Evolutionary conservation across 148 eudicot genomes (phyloP), one percentile per base, ranked within the genome.

Genomic region (Hydrangea macrophylla): DNA sequence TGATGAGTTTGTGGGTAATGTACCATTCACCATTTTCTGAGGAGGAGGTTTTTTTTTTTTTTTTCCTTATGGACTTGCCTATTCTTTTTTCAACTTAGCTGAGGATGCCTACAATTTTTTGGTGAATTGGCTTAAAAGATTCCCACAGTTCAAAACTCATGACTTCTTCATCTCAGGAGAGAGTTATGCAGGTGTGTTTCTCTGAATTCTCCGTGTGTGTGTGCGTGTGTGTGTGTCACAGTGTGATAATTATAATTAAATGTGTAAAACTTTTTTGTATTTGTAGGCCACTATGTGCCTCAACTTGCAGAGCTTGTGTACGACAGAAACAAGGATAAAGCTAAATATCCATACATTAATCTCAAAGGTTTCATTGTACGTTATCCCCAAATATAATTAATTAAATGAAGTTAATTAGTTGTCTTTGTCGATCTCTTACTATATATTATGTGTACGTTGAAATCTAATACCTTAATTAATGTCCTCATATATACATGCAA

Each of bases 291-390:
- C 68, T 88, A 88, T 67, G 80, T 88, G 53, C 92, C 92, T 44
- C 89, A 88, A 70, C 66, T 88, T 45, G 87, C 87, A 60, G 88
- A 83, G 61, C 83, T 85, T 53, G 75, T 88, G 28, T 83, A 73
- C 39, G 88, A 85, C 24, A 58, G 86, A 67, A 88, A 85, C 64
- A 83, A 76, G 76, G 71, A 76, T 31, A 58, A 2, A 24, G 42
- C 75, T 10, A 71, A 70, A 39, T 39, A 58, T 28, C 73, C 80
- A 7, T 59, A 58, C 23, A 81, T 88, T 27, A 85, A 85, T 69
- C 86, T 88, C 71, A 85, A 88, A 75, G 92, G 92, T 36, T 83
- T 88, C 78, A 80, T 85, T 1, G 92, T 88, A 88, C 0, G 89
- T 78, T 20, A 23, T 2, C 39, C 28, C 51, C 44, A 18, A 15